Percentiles rank a stretch among this genome's conserved stretches.
phyloP scores from a whole-genome alignment of 2,329 filamentous ascomycete species.

The Colletotrichum sublineola region DNA sequence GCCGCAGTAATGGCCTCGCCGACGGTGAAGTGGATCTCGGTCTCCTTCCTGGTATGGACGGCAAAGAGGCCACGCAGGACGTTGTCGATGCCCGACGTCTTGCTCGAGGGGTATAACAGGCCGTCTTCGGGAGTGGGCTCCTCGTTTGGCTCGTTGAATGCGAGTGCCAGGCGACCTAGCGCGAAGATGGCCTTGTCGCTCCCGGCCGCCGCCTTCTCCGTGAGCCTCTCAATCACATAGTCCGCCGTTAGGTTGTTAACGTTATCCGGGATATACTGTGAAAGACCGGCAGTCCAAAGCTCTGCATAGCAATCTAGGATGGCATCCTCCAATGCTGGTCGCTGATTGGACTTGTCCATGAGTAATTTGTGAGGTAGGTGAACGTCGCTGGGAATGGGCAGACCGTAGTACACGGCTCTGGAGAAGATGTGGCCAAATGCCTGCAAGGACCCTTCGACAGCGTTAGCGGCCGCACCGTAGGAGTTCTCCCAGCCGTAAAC shows the following conservation, averaged over 20 bases:
- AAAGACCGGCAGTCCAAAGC: conserved; percentile 61
- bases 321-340: conserved; percentile 57
- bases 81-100: conserved; percentile 34
- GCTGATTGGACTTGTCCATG: conserved; percentile 44
- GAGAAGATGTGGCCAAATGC: conserved; percentile 61
- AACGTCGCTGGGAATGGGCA: conserved; percentile 46
- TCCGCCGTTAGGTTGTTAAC: conserved; percentile 49
- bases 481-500: conserved; percentile 58
- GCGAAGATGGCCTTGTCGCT: conserved; percentile 86
- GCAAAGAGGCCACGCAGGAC: conserved; percentile 75
- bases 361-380: conserved; percentile 52
- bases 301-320: conserved; percentile 61
- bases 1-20: conserved; percentile 88
- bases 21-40: conserved; percentile 90
- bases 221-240: conserved; percentile 72
- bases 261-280: conserved; percentile 44
- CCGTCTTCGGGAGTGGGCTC: conserved; percentile 44
- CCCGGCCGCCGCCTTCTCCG: conserved; percentile 79
- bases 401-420: conserved; percentile 59
- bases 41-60: conserved; percentile 85
- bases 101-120: conserved; percentile 26
- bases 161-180: conserved; percentile 81
- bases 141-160: conserved; percentile 59
- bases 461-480: conserved; percentile 59
- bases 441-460: conserved; percentile 61